Evolutionary conservation across 2,329 filamentous ascomycete species (phyloP), one percentile per base, ranked within the genome.

Genomic region (Lithohypha guttulata): DNA sequence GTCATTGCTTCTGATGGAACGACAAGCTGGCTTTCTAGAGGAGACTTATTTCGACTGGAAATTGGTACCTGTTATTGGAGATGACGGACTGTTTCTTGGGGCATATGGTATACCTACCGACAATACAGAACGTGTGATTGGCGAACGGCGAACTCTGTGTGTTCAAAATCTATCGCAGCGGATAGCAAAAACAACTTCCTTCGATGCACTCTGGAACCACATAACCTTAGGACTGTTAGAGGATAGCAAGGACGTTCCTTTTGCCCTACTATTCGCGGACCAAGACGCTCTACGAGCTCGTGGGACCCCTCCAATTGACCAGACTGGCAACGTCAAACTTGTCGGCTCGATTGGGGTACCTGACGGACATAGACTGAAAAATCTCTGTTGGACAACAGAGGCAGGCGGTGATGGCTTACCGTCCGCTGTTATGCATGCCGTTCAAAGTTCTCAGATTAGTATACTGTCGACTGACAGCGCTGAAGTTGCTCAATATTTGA

Each of bases 261-360:
- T 73, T 31, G 69, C 67, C 4, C 63, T 71, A 38, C 54, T 72
- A 3, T 73, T 73, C 45, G 68, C 65, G 2, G 62, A 70, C n/a
- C 56, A 86, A 82, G 8, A 10, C 26, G n/a, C n/a, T n/a, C n/a
- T n/a, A n/a, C 19, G 6, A 3, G 15, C 25, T 6, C 35, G 15
- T 19, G 23, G 6, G 11, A 18, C 3, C 6, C 10, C 3, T 10
- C 7, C 13, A 14, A 15, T 13, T n/a, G n/a, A 11, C n/a, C 8
- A 13, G 23, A 14, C 17, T 22, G 15, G 35, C 17, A 30, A 26
- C 25, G 25, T 14, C 22, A 6, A 34, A 8, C 29, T 40, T 18
- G 30, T 33, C 6, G 37, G 37, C 8, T 26, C 29, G 14, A 25
- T 40, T 11, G 37, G 18, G 10, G 29, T 34, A 18, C 20, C 37